phyloP scores from a whole-genome alignment of 345 rosid species.

The Clausena lansium region DNA sequence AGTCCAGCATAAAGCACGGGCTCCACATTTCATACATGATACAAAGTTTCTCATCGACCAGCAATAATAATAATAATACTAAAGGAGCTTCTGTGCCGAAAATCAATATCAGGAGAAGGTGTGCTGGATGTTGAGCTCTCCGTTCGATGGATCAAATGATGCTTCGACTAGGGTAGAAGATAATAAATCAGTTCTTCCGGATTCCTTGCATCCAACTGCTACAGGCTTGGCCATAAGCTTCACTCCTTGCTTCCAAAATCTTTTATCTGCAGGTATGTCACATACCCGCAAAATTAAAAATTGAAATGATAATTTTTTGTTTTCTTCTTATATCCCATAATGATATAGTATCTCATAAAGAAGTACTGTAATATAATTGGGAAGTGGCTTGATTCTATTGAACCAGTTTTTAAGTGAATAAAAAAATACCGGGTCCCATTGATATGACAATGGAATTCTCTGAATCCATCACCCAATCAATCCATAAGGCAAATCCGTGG shows the following conservation, averaged over 20 bases:
- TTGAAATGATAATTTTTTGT: background rate
- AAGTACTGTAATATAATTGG: background rate
- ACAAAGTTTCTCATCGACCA: background rate
- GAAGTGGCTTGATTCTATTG: background rate
- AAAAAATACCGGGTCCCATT: conserved; percentile 69
- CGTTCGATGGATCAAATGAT: conserved; percentile 56
- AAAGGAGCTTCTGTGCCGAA: background rate
- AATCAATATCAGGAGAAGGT: conserved; percentile 24
- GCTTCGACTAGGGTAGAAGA: conserved; percentile 50
- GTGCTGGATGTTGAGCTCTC: conserved; percentile 57
- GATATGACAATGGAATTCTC: conserved; percentile 48
- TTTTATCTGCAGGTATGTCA: conserved; percentile 43
- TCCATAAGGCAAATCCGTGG: conserved; percentile 87
- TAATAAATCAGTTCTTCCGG: conserved; percentile 10
- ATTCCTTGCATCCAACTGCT: conserved; percentile 32
- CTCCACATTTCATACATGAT: no score
- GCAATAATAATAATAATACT: background rate
- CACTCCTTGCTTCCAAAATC: conserved; percentile 91
- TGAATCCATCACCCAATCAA: conserved; percentile 89
- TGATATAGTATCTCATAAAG: background rate
- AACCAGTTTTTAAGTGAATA: background rate
- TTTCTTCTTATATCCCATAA: background rate
- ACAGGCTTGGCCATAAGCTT: conserved; percentile 70
- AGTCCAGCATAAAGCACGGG: no score
- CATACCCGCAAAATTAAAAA: background rate